phyloP scores from a whole-genome alignment of 2,329 filamentous ascomycete genomes.

The Hypoxylon sp. region DNA sequence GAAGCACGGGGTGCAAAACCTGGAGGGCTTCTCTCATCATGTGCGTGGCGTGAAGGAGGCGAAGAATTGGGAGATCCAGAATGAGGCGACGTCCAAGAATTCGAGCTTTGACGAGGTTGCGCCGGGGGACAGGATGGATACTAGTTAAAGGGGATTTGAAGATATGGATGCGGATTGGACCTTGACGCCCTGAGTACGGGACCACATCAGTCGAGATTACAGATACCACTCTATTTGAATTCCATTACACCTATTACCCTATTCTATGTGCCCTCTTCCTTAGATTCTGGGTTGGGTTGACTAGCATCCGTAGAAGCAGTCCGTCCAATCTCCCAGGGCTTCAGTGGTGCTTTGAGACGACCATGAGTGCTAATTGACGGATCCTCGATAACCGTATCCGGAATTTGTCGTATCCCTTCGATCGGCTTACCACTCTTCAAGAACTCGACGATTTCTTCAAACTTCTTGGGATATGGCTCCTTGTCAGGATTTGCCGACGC shows the following conservation, averaged over 20 bases:
- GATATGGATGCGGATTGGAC: constrained; percentile 3
- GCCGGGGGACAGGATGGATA: constrained; percentile 30
- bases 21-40: constrained; percentile 36
- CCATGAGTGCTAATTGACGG: constrained; percentile 53
- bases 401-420: constrained; percentile 79
- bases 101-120: constrained; percentile 8
- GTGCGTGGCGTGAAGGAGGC: constrained; percentile 35
- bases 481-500: constrained; percentile 36
- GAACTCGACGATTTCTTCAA: constrained; percentile 77
- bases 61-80: constrained; percentile 25
- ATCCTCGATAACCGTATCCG: constrained; percentile 72
- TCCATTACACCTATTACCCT: constrained; percentile 6
- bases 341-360: constrained; percentile 46
- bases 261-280: constrained; percentile 16
- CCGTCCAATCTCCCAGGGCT: constrained; percentile 74
- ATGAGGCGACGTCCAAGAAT: constrained; percentile 10
- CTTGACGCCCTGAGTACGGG: too few species aligned
- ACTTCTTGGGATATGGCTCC: constrained; percentile 74
- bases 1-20: constrained; percentile 25
- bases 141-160: background rate
- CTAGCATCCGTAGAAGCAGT: constrained; percentile 11
- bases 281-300: background rate
- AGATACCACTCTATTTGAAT: background rate
- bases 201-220: too few species aligned
- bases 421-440: constrained; percentile 76